phyloP scores from a whole-genome alignment of 352 stramenopile genomes.

The Phytophthora chlamydospora region DNA sequence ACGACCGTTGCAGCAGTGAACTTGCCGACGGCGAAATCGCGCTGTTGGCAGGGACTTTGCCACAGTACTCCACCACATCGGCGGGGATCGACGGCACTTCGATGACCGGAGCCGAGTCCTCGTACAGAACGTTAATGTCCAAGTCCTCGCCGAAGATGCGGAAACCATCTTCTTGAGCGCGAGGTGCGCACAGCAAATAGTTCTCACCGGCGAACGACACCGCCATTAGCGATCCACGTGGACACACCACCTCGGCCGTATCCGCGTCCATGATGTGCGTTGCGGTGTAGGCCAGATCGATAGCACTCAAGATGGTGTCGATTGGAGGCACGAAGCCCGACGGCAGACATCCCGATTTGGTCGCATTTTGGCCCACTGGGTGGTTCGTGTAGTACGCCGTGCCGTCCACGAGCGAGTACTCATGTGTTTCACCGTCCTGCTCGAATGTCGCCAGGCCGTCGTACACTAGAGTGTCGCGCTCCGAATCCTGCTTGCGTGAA shows the following conservation, averaged over 20 bases:
- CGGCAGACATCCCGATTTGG: constrained; percentile 30
- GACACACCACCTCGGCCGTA: constrained; percentile 2
- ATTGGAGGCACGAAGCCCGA: constrained; percentile 26
- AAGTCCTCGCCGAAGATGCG: constrained; percentile 30
- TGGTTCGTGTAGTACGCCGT: constrained; percentile 38
- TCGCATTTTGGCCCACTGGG: constrained; percentile 7
- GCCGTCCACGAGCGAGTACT: constrained; percentile 48
- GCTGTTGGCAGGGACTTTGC: constrained; percentile 9
- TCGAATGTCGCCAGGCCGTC: constrained; percentile 38
- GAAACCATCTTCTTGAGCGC: constrained; percentile 14
- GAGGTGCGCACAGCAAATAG: constrained; percentile 41
- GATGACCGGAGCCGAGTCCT: constrained; percentile 15
- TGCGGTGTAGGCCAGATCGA: constrained; percentile 18
- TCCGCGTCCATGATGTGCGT: constrained; percentile 8
- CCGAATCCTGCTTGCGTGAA: constrained; percentile 8
- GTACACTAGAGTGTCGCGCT: constrained; percentile 30
- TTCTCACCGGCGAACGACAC: constrained; percentile 37
- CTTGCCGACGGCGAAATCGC: neutral
- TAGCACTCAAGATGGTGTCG: constrained; percentile 19
- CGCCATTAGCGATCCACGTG: constrained; percentile 14
- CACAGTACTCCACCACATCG: constrained; percentile 12
- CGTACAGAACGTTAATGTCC: constrained; percentile 30
- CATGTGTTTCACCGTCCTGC: constrained; percentile 33
- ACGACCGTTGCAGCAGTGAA: constrained; percentile 10
- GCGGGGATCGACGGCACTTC: constrained; percentile 1